Evolutionary conservation across 768 basidiomycete species (phyloP), one percentile per base, ranked within the genome.

Genomic region (Serpula lacrymans): DNA sequence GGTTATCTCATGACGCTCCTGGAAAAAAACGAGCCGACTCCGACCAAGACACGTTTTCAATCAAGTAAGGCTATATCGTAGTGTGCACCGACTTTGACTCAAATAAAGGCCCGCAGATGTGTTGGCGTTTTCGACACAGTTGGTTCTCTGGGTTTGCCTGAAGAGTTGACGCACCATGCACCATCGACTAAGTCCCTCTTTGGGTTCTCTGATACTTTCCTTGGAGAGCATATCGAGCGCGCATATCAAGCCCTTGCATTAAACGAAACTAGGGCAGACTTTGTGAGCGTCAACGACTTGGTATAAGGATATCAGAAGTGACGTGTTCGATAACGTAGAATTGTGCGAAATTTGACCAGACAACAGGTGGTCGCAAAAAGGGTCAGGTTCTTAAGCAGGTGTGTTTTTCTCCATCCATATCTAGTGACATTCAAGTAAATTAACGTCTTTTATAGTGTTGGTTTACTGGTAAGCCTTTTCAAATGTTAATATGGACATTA

Each of bases 71-170:
- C 8, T 39, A 18, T 5, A 17, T 26, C 11, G 16, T 30, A 17
- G 24, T 34, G 24, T 8, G 7, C 27, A 40, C 30, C 21, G 7
- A 28, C 30, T 34, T 42, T 26, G 14, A 36, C 48, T 21, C 31
- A 12, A 34, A 20, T 38, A 20, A 18, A 41, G 34, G 47, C 23
- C 28, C 14, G 4, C 47, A 82, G 79, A 58, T 82, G 81, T 47
- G 50, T 88, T 39, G 84, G 84, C 2, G 83, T 88, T 14, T 88
- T 81, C 51, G 85, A 88, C 51, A 88, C 85, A 5, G 85, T 87
- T n/a, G 83, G 83, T 11, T 72, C 83, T 9, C 56, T 84, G 21
- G 84, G 84, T 8, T 59, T 88, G 12, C 85, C 85, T 1, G 80
- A 80, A 50, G 84, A 85, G 49, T 51, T 87, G 12, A 69, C 70